phyloP scores from a whole-genome alignment of 108 stramenopile genomes.

The Aurantiochytrium sp. region DNA sequence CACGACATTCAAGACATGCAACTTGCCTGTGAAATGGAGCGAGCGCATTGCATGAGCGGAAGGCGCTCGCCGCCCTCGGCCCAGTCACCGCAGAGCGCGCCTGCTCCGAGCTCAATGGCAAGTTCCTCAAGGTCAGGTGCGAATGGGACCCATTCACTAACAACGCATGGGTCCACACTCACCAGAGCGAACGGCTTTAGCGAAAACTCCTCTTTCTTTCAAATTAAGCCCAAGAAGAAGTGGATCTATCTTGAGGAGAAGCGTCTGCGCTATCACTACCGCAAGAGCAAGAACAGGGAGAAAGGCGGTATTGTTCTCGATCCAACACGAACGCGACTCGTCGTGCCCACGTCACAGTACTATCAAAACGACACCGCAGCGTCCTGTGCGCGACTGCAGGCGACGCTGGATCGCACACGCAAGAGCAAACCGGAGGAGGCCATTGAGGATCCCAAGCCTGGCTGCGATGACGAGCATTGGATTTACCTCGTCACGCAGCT shows the following conservation, averaged over 20 bases:
- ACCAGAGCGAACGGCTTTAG: background rate
- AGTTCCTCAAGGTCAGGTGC: too few relatives aligned
- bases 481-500: conserved; percentile 7
- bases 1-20: conserved; percentile 2
- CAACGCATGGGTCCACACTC: too few relatives aligned
- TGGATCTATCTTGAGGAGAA: conserved; percentile 16
- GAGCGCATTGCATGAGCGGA: background rate
- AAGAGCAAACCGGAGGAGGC: background rate
- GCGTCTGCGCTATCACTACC: conserved; percentile 3
- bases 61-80: background rate
- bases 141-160: too few relatives aligned
- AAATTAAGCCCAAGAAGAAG: background rate
- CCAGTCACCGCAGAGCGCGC: background rate
- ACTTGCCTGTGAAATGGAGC: background rate
- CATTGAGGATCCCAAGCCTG: background rate
- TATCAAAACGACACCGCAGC: background rate
- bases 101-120: background rate
- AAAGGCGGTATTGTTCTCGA: background rate
- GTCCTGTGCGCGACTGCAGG: background rate
- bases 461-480: background rate
- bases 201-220: background rate
- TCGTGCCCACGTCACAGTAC: background rate
- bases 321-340: background rate
- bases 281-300: conserved; percentile 14
- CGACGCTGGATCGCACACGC: background rate